Evolutionary conservation across 2,329 filamentous ascomycete species (phyloP), one percentile per base, ranked within the genome.

Genomic region (Beauveria varroae): DNA sequence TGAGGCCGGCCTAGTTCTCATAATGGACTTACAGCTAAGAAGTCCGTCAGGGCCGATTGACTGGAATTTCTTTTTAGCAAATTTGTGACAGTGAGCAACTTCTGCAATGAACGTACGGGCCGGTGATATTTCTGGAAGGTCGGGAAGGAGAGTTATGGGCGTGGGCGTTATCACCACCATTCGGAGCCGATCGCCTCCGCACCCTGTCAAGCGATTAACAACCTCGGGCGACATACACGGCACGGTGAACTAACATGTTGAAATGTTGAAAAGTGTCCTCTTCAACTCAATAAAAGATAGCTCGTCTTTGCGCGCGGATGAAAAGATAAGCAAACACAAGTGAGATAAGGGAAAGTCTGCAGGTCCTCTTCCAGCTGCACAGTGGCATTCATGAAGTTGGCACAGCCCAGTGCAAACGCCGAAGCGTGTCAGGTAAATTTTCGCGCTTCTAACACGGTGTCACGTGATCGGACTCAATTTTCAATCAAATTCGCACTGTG

Each of bases 11-110:
- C 44, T 20, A 20, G 20, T 37, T 28, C 22, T 40, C 5, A 28
- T 41, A 9, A 22, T 18, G 47, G 34, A 66, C 76, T 65, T 65
- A 79, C 78, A 26, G 80, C 80, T 49, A 83, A 71, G 63, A 81
- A 83, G 64, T 82, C 79, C 2, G 80, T 83, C 68, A 83, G 68
- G 16, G 81, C 81, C 22, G 81, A 83, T 70, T 81, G 79, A 3
- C 76, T 78, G 12, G 12, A 1, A 49, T n/a, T 14, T 26, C n/a
- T 14, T 30, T 22, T 26, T 52, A 44, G 52, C 9, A 20, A 14
- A 44, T 30, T 20, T 22, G 0, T 24, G 44, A 64, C 69, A 44
- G 67, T 61, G 24, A 24, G 51, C 14, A 55, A 22, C 43, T 54
- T 4, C 7, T 22, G 6, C 8, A 10, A 10, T 30, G n/a, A 9